phyloP scores from a whole-genome alignment of 345 rosid genomes.

The Anastatica hierochuntica region DNA sequence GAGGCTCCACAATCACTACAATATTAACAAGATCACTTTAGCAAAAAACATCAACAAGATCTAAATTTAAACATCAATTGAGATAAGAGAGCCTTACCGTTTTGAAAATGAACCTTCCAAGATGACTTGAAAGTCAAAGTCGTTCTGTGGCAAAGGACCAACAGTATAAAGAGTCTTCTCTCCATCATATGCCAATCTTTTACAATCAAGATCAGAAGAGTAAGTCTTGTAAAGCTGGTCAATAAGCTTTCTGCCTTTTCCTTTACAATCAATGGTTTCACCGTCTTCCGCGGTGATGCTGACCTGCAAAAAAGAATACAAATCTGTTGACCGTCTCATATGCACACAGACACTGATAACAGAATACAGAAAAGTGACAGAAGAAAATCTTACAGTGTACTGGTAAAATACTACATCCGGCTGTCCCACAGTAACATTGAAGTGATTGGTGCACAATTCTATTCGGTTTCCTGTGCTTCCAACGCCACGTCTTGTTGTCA shows the following conservation, averaged over 20 bases:
- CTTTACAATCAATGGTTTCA: slow-evolving; percentile 44
- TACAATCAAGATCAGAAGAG: slow-evolving; percentile 49
- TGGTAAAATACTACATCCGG: slow-evolving; percentile 66
- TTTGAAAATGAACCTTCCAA: slow-evolving; percentile 57
- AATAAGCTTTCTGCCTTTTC: slow-evolving; percentile 60
- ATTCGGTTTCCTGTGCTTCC: slow-evolving; percentile 44
- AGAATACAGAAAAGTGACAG: slow-evolving; percentile 3
- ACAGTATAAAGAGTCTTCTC: slow-evolving; percentile 61
- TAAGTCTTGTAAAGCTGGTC: slow-evolving; percentile 61
- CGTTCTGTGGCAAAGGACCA: slow-evolving; percentile 65
- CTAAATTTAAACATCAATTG: neutral
- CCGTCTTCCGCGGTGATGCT: slow-evolving; percentile 47
- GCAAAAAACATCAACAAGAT: no score
- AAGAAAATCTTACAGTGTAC: slow-evolving; percentile 48
- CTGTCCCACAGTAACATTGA: slow-evolving; percentile 40
- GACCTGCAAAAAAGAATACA: slow-evolving; percentile 40
- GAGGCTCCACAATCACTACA: slow-evolving; percentile 29
- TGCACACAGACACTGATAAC: slow-evolving; percentile 2
- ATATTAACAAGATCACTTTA: slow-evolving; percentile 1
- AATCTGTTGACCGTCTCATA: neutral
- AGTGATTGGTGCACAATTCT: slow-evolving; percentile 60
- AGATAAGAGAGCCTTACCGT: slow-evolving; percentile 30
- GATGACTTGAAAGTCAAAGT: slow-evolving; percentile 47
- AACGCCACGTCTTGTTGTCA: slow-evolving; percentile 40
- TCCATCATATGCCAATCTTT: slow-evolving; percentile 73